Base-by-base conservation (phyloP, 2,329 filamentous ascomycete species). In the Nannizziopsis arthrosporioides region DNA sequence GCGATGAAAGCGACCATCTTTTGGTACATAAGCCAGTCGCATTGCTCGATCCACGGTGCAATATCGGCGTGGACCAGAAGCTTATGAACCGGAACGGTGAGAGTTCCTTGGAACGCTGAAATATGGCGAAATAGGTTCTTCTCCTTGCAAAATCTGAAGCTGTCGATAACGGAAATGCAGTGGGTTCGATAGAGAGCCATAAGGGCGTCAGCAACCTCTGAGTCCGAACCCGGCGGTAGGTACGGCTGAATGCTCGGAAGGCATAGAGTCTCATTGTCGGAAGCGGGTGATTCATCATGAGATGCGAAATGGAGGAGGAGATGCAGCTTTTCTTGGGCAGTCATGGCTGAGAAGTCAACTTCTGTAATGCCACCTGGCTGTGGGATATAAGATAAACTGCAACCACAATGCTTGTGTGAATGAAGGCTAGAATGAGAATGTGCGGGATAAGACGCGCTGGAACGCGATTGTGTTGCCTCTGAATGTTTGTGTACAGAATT, bases 101-200 rank as follows among this genome's bases (percentile, higher is more conserved):
- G 77, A 1, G 89, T 96, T 48, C 92, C 92, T 60, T 94, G 87
- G 64, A 98, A 96, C 1, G 90, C 92, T 5, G 85, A 89, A 63
- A 93, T 94, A 12, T 95, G 77, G 55, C 93, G 86, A 63, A 94
- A 94, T 64, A 98, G 94, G 5, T 88, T 90, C 68, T 94, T 94
- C 65, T 95, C 87, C 61, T 92, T 93, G 73, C 90, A 95, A 64
- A 86, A 96, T 27, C 92, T 84, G 53, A 98, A 88, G 57, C 87
- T 90, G 66, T 98, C 92, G 30, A 98, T 84, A 4, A 98, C 76
- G 0, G 89, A 95, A 11, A 92, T 95, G 63, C 89, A 94, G 62
- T 96, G 90, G 2, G 90, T 92, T 43, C 88, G 81, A 62, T 98
- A 98, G 18, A 96, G 74, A 3, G 90, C 89, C 34, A 81, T 80